Base-by-base conservation (phyloP, 352 stramenopile genomes). In the Phytophthora boehmeriae region DNA sequence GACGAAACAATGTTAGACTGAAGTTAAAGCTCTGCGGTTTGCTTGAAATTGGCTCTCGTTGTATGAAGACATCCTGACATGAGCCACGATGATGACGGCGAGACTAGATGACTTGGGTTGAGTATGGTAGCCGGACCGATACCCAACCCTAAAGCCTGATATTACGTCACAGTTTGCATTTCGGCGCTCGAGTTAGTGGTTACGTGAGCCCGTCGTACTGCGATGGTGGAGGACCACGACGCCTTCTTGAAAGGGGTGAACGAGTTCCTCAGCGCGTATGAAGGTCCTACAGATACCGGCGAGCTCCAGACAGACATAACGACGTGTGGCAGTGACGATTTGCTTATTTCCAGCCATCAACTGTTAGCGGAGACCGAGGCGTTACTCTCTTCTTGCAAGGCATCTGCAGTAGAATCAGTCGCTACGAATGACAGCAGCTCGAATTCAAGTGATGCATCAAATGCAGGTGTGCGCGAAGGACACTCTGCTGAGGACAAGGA, bases 331-430 rank as follows among this genome's bases (percentile, higher is more conserved):
- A 23, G 20, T 16, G 23, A 34, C 20, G 49, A 53, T 16, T 38
- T 66, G 10, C 32, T 66, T 5, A 25, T 56, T 23, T 49, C 59
- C 16, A 54, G 56, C n/a, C 25, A 50, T 23, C 48, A 49, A 23
- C 55, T 64, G 11, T 28, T 53, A 32, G 38, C 20, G 23, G 56
- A 64, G 56, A 58, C 56, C 38, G 57, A 65, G 34, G 34, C 32
- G 16, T 25, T 65, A 30, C 48, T 59, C 9, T 54, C 42, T 22
- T 54, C 57, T 6, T 56, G 23, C 11, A 25, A 10, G 9, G 17
- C 39, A 14, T 4, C 39, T 20, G 19, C 17, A 30, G 17, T 19
- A 44, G 16, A n/a, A 9, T 19, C 17, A 28, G 30, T 11, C 10
- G 16, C 32, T 10, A 46, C 41, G 2, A 19, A 52, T 14, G 41